Percentiles rank a stretch among this genome's conserved stretches.
These are phyloP conservation scores for Aspergillus candidus DNA, from an alignment of 2,329 filamentous ascomycete species.

Conservation along the genomic window DNA sequence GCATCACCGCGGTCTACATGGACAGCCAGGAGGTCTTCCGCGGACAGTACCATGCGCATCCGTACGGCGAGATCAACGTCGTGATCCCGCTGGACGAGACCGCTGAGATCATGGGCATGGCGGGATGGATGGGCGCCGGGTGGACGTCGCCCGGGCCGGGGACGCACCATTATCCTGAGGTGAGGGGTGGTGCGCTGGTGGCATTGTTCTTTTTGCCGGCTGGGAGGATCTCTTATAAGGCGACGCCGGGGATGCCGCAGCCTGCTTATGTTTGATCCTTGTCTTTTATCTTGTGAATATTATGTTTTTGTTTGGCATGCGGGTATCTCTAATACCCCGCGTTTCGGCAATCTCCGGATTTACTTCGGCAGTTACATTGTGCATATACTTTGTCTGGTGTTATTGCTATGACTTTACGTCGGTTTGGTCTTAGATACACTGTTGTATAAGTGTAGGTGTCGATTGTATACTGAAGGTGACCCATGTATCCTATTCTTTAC, in stretches of 20 bases:
- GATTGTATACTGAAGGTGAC: too few species aligned
- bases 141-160: constrained; percentile 52
- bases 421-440: too few species aligned
- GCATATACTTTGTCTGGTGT: too few species aligned
- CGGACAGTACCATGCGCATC: constrained; percentile 51
- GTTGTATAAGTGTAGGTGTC: too few species aligned
- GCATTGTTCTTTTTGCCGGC: constrained; percentile 53
- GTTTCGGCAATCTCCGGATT: too few species aligned
- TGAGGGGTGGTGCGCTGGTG: constrained; percentile 46
- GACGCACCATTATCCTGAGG: constrained; percentile 53
- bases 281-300: too few species aligned
- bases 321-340: too few species aligned
- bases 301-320: too few species aligned
- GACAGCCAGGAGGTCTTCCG: constrained; percentile 45
- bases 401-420: too few species aligned
- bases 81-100: constrained; percentile 46
- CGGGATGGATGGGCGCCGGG: constrained; percentile 51
- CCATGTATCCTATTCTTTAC: too few species aligned
- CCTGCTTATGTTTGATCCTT: constrained; percentile 2
- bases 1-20: constrained; percentile 55
- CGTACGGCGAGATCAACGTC: constrained; percentile 53
- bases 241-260: constrained; percentile 4
- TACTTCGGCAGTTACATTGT: too few species aligned
- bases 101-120: constrained; percentile 51
- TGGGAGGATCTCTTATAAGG: constrained; percentile 40